Base-by-base conservation (phyloP, 768 basidiomycete species). In the Trametes punicea region DNA sequence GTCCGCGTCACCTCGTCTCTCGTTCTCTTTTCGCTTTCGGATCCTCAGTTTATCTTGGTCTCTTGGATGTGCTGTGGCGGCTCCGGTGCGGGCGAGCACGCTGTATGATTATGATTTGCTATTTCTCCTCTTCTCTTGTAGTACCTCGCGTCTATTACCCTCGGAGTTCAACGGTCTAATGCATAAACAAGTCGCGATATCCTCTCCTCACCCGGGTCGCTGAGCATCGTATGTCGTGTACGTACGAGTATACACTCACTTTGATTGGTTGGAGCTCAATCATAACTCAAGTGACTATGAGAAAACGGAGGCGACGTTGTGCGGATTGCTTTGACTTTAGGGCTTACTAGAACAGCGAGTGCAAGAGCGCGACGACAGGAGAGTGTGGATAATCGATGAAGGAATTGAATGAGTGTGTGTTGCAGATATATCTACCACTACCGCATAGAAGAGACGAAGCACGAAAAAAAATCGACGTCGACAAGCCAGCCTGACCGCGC, bases 61-160 rank as follows among this genome's bases (percentile, higher is more conserved):
- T 42, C 31, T 16, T 26, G 51, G 33, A 31, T 7, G 31, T 53
- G 42, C 51, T 36, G 34, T 53, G 25, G 29, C 31, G 41, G 42
- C 41, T 33, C 33, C 38, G 42, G 33, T 10, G 26, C 34, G 42
- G 30, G 42, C 51, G 34, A 31, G 30, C 50, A 23, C 51, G 42
- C 23, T 54, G 52, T 54, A 54, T 54, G 38, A 46, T 46, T 54
- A 54, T 54, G 46, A 15, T 21, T 46, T 20, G 52, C 44, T 54
- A 46, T 46, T 30, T 7, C 4, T n/a, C n/a, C n/a, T n/a, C 25
- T 6, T 30, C 13, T 54, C 52, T 53, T 53, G 42, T 45, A 53
- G 41, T 54, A 30, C 18, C n/a, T n/a, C n/a, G n/a, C n/a, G n/a
- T 36, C 13, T 36, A 25, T 33, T 38, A 49, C 46, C 34, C 31